A percentile compares a stretch with the other conserved stretches of the same genome.
Evolutionary conservation across 306 rosid species (phyloP).

Genomic region (Cicer judaicum): DNA sequence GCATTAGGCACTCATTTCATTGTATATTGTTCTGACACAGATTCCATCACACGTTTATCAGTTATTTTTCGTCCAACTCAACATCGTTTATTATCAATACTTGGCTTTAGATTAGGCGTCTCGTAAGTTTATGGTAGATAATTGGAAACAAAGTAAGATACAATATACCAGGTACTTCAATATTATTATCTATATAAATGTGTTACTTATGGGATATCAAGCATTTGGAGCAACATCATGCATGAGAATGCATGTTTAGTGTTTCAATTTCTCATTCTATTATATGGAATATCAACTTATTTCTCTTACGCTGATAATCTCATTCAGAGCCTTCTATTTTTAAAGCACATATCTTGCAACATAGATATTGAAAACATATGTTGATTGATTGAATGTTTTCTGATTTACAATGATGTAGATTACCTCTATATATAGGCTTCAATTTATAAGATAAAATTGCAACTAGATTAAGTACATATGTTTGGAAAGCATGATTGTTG

Average conservation of each 20-base stretch:
- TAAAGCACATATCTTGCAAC: background rate
- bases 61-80: background rate
- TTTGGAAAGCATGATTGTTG: background rate
- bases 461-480: background rate
- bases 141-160: background rate
- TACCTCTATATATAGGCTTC: no score
- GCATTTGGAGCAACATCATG: slow-evolving; percentile 10
- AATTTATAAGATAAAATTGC: no score
- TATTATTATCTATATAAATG: slow-evolving; percentile 4
- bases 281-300: slow-evolving; percentile 5
- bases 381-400: no score
- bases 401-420: no score
- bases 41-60: slow-evolving; percentile 10
- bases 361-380: background rate
- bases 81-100: background rate
- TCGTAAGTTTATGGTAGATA: slow-evolving; percentile 11
- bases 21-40: background rate
- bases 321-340: background rate
- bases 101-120: background rate
- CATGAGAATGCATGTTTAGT: slow-evolving; percentile 21
- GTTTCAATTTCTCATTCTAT: background rate
- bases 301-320: slow-evolving; percentile 16
- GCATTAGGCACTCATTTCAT: background rate
- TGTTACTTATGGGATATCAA: background rate
- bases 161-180: slow-evolving; percentile 3